Base-by-base conservation (phyloP, 1,139 yeast species). In the Torulaspora globosa region DNA sequence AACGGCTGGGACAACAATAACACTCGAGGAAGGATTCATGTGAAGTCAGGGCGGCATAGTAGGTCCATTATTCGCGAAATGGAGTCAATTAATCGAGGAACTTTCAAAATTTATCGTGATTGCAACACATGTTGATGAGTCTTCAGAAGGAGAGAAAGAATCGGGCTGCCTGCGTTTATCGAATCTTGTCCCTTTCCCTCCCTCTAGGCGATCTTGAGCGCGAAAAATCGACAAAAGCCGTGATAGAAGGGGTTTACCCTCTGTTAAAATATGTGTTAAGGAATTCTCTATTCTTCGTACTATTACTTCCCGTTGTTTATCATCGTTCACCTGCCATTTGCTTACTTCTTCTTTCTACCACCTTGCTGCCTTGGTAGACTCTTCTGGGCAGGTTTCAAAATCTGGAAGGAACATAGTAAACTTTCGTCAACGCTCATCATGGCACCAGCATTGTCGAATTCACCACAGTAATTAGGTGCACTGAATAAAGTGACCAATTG, bases 361-460 rank as follows among this genome's bases (percentile, higher is more conserved):
- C 63, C 65, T 46, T 59, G 60, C 45, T 61, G 64, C 47, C 66
- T 57, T 49, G 64, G 65, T 51, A 61, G 49, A 52, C 63, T 58
- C 78, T 92, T 92, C 68, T 92, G 97, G 40, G 97, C 97, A 30
- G 97, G 98, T 70, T 92, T 92, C 68, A 92, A 79, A 62, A 92
- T 90, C 71, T 92, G 97, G 84, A 92, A 92, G 14, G 97, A 89
- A 74, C 98, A 92, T 62, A 92, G 77, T 63, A 92, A 78, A 66
- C 92, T 83, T 69, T 90, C 97, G 68, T 92, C 97, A 46, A 92
- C 97, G 61, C 95, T 83, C 98, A 92, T 92, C 96, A 92, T 90
- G 31, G 97, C 97, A 60, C 97, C 98, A 8, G 97, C 97, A 67
- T 92, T 92, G 69, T 92, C 97, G 67, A 92, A 92, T 70, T 92